These are phyloP conservation scores for Picea sitchensis DNA, from an alignment of 75 land plant species.

Conservation along the genomic window DNA sequence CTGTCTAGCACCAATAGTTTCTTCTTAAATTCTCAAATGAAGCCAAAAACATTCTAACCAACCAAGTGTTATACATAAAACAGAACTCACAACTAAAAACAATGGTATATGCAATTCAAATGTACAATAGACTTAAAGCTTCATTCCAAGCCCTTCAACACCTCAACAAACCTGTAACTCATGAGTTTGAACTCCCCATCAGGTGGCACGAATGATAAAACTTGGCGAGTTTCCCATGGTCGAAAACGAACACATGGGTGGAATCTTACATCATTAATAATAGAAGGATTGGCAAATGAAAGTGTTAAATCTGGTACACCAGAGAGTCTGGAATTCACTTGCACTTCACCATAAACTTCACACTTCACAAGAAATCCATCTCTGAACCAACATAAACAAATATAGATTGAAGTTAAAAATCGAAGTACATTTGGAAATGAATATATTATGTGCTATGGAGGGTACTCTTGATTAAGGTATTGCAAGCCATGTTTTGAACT, in stretches of 20 bases:
- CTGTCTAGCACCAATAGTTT: not conserved
- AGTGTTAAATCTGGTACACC: slow-evolving; percentile 89
- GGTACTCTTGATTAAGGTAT: not conserved
- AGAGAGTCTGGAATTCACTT: slow-evolving; percentile 70
- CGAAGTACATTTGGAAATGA: not conserved
- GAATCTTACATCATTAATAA: slow-evolving; percentile 87
- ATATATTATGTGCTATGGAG: not conserved
- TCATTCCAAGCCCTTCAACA: not conserved
- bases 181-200: slow-evolving; percentile 97
- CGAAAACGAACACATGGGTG: slow-evolving; percentile 94
- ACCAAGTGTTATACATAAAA: not conserved
- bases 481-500: not conserved
- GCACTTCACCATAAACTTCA: slow-evolving; percentile 93
- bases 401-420: not conserved
- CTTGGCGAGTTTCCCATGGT: slow-evolving; percentile 85
- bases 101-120: not conserved
- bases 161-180: slow-evolving; percentile 80
- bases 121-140: not conserved
- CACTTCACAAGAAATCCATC: slow-evolving; percentile 82
- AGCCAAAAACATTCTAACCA: not conserved
- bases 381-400: slow-evolving; percentile 30
- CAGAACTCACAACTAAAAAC: not conserved
- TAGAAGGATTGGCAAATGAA: slow-evolving; percentile 76
- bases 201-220: slow-evolving; percentile 91
- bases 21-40: not conserved